Evolutionary conservation across 2,329 filamentous ascomycete genomes (phyloP).

Genomic region (Metarhizium robertsii): DNA sequence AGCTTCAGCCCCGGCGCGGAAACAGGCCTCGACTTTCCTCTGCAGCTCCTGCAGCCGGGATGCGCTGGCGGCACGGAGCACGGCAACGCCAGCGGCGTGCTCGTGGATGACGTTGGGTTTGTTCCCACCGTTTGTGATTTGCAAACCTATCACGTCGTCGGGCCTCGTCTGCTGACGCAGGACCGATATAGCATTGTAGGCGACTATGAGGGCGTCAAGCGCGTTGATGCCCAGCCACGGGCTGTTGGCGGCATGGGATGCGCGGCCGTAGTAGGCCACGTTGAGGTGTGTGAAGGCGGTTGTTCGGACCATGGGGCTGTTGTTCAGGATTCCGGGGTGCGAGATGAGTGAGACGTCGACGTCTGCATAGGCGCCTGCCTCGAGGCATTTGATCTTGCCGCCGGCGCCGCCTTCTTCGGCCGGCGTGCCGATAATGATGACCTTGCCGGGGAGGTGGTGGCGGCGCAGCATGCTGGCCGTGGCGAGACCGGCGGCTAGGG

Average conservation of each 20-base stretch:
- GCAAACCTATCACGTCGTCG: slow-evolving; percentile 38
- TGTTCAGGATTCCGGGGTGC: slow-evolving; percentile 23
- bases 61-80: slow-evolving; percentile 33
- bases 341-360: slow-evolving; percentile 14
- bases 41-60: slow-evolving; percentile 29
- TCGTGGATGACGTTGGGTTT: slow-evolving; percentile 47
- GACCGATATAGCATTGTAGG: slow-evolving; percentile 36
- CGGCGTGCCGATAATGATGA: slow-evolving; percentile 39
- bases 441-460: slow-evolving; percentile 31
- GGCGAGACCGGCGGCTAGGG: slow-evolving; percentile 35
- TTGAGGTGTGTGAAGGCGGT: slow-evolving; percentile 39
- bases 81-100: slow-evolving; percentile 33
- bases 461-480: slow-evolving; percentile 33
- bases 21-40: slow-evolving; percentile 31
- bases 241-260: slow-evolving; percentile 44
- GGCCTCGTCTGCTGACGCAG: slow-evolving; percentile 47
- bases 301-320: slow-evolving; percentile 39
- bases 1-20: slow-evolving; percentile 25
- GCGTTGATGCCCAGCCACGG: slow-evolving; percentile 51
- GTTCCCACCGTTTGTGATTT: slow-evolving; percentile 41
- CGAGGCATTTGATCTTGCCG: slow-evolving; percentile 35
- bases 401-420: slow-evolving; percentile 36
- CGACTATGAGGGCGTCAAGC: slow-evolving; percentile 43
- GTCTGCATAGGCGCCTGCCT: slow-evolving; percentile 27
- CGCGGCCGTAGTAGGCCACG: slow-evolving; percentile 42